Base-by-base conservation (phyloP, 1,139 yeast genomes). In the Casaregolazyma suthepensis region DNA sequence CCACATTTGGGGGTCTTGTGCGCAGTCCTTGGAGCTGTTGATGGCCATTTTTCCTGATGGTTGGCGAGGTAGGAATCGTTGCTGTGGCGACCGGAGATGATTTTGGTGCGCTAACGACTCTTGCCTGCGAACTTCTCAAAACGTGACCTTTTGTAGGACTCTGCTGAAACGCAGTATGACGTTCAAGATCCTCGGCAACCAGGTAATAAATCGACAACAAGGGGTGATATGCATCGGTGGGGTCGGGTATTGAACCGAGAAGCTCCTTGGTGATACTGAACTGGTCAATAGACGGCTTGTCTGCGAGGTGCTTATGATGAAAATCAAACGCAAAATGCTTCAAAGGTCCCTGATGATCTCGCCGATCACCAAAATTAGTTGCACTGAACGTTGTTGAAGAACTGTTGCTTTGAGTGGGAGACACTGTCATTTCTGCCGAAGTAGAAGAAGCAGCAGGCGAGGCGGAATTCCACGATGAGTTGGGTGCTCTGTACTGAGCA, bases 181-280 rank as follows among this genome's bases (percentile, higher is more conserved):
- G 75, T 73, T 75, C 87, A 80, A 95, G 79, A 62, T 80, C 82
- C 70, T 93, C 99, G 54, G 81, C 82, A 20, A 91, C 96, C 62
- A 94, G 76, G 66, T 80, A 86, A 68, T 94, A 94, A 42, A 93
- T 85, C 1, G 96, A 88, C 12, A 93, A 72, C 59, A 91, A 75
- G 0, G 99, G 98, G 69, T 90, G 96, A 69, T 80, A 93, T 0
- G 94, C 95, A 54, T 81, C 78, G 0, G 96, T 87, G n/a, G 97
- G 97, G 68, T 88, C 95, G 1, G 79, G 81, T 3, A 53, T 50
- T 9, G 55, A 23, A 7, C 44, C 45, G 31, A 47, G 19, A 2
- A 22, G 40, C 9, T 45, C 49, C 12, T n/a, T 40, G 20, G 43
- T 31, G 10, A 38, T 20, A 15, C 44, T 44, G n/a, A 31, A 43